Evolutionary conservation across 2,329 filamentous ascomycete genomes (phyloP).

Genomic region (Penicillium brevicompactum): DNA sequence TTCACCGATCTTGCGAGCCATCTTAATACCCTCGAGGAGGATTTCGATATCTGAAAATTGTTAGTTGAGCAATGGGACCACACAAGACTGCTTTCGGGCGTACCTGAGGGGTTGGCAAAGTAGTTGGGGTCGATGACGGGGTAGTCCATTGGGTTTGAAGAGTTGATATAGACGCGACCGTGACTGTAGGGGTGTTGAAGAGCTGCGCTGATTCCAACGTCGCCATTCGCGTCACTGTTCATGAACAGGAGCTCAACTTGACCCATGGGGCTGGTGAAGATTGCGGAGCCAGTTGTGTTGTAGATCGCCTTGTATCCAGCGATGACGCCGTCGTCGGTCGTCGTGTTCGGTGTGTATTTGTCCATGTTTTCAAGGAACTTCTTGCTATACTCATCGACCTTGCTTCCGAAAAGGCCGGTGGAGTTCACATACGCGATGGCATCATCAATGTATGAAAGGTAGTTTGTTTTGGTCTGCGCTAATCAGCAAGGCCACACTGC

Average conservation of each 20-base stretch:
- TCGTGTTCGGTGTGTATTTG: constrained; percentile 25
- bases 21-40: constrained; percentile 28
- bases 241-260: constrained; percentile 32
- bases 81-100: neutral
- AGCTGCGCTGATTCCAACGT: constrained; percentile 31
- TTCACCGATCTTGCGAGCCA: constrained; percentile 27
- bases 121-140: constrained; percentile 35
- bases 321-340: constrained; percentile 26
- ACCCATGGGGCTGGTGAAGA: constrained; percentile 27
- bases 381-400: constrained; percentile 12
- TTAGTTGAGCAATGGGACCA: constrained; percentile 2
- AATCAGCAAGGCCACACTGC: constrained; percentile 8
- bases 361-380: constrained; percentile 19
- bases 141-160: constrained; percentile 30
- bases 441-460: constrained; percentile 31
- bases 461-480: constrained; percentile 24
- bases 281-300: constrained; percentile 26
- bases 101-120: constrained; percentile 27
- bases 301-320: constrained; percentile 32
- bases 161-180: constrained; percentile 34
- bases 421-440: constrained; percentile 32
- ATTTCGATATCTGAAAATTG: constrained; percentile 24
- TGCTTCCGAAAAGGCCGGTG: constrained; percentile 21
- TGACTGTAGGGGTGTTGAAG: constrained; percentile 34
- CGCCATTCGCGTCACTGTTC: constrained; percentile 31